Evolutionary conservation across 2,329 filamentous ascomycete genomes (phyloP), one percentile per base, ranked within the genome.

Genomic region (Dissoconium aciculare): DNA sequence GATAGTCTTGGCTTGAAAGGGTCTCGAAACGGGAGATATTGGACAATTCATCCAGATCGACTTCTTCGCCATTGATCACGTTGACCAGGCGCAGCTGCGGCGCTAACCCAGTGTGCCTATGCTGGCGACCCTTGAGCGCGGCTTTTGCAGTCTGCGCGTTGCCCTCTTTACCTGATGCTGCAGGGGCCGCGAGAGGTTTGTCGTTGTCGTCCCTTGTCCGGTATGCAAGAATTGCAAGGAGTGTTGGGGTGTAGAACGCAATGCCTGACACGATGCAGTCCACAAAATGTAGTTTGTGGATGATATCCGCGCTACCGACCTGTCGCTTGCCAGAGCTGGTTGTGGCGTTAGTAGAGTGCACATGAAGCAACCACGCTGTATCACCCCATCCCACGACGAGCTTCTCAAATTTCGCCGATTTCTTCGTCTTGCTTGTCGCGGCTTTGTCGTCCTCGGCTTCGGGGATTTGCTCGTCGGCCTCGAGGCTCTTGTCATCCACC

Each of bases 181-280:
- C 26, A 5, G 32, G 34, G 1, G 69, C 68, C 9, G 60, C 56
- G 49, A 63, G 52, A 17, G 53, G 66, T 6, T 75, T 67, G 10
- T 74, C 69, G n/a, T 78, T 69, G 5, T 75, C 65, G 27, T 83
- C 79, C 21, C 76, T 71, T 37, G 76, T 76, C 48, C 84, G 75
- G 58, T 91, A 94, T 51, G 85, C 85, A 59, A 98, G 77, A 48
- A 95, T 78, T 47, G 93, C 71, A 56, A 98, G 68, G 44, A 93
- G 67, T 51, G 73, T 89, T 52, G 83, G 82, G 52, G 84, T 93
- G 73, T 94, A 95, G 58, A 98, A 68, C 42, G 87, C 91, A 57
- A 98, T 78, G 49, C 89, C 89, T 53, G 89, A 93, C 63, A 98
- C 83, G 55, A 93, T 84, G 64, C 89, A 95, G 62, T 98, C 89